Evolutionary conservation across 805 yeast genomes (phyloP).

Genomic region (Ogataea ramenticola): DNA sequence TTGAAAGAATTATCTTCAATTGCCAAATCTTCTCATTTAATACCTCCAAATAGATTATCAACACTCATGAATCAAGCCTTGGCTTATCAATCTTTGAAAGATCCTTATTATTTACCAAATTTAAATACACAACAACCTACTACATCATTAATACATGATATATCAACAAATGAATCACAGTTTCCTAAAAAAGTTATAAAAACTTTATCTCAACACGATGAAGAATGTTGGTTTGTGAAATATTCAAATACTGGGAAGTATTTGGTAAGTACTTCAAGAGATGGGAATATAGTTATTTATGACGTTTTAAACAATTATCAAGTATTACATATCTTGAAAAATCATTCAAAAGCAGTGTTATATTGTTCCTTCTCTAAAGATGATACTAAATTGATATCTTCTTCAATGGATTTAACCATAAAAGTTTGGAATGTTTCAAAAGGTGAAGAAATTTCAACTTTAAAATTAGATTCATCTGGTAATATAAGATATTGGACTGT

Average conservation of each 20-base stretch:
- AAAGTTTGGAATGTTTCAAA: constrained; percentile 57
- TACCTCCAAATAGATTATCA: constrained; percentile 45
- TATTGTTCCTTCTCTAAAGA: constrained; percentile 73
- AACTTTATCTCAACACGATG: constrained; percentile 44
- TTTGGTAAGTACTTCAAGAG: constrained; percentile 73
- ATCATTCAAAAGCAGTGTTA: constrained; percentile 48
- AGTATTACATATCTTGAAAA: constrained; percentile 30
- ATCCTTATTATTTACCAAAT: constrained; percentile 17
- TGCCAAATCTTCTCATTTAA: constrained; percentile 38
- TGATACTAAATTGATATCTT: constrained; percentile 57
- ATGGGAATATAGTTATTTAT: constrained; percentile 56
- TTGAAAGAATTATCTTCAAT: constrained; percentile 35
- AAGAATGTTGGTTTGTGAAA: constrained; percentile 80
- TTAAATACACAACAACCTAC: constrained; percentile 21
- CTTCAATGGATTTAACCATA: constrained; percentile 65
- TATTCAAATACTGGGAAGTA: constrained; percentile 73
- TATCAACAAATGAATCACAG: constrained; percentile 4
- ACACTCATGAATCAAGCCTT: constrained; percentile 46
- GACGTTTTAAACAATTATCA: constrained; percentile 45
- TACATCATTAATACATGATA: neutral
- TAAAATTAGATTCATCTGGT: constrained; percentile 1
- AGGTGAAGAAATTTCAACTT: constrained; percentile 20
- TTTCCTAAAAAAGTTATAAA: constrained; percentile 44
- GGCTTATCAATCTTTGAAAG: constrained; percentile 31
- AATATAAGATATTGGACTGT: constrained; percentile 44